Evolutionary conservation across 164 flowering plant species (phyloP).

Genomic region (Protea cynaroides): DNA sequence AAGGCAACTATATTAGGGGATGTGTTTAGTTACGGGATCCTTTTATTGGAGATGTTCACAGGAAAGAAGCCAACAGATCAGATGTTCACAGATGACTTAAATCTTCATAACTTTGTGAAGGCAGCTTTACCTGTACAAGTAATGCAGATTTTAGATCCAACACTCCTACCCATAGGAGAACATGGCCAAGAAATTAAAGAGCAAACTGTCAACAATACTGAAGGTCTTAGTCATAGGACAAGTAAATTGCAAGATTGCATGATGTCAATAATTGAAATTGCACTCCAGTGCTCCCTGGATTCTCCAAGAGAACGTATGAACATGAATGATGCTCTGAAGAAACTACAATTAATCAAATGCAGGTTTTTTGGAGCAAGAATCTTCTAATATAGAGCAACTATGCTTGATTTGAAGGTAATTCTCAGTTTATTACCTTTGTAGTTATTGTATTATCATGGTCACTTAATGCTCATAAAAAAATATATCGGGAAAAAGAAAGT

Average conservation of each 20-base stretch:
- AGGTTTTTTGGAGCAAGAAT: too few relatives aligned
- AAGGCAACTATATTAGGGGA: neutral
- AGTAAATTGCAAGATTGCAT: neutral
- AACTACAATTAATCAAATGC: too few relatives aligned
- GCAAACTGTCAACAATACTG: neutral
- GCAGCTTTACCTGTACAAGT: neutral
- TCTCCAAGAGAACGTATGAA: neutral
- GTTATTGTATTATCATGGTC: too few relatives aligned
- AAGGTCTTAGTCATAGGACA: neutral
- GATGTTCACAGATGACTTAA: neutral
- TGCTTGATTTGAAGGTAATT: too few relatives aligned
- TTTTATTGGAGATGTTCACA: neutral
- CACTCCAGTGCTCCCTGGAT: neutral
- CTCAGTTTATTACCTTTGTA: too few relatives aligned
- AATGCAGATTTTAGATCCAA: neutral
- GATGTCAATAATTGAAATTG: neutral
- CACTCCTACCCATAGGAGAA: neutral
- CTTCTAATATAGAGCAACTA: too few relatives aligned
- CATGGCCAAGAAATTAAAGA: neutral
- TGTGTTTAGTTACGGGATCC: neutral
- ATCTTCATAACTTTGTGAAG: neutral
- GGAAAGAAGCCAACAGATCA: too few relatives aligned
- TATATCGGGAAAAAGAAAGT: too few relatives aligned
- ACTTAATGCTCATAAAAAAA: too few relatives aligned
- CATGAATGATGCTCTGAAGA: neutral